Evolutionary conservation across 495 filamentous ascomycete species (phyloP).

Genomic region (Cercophora scortea): DNA sequence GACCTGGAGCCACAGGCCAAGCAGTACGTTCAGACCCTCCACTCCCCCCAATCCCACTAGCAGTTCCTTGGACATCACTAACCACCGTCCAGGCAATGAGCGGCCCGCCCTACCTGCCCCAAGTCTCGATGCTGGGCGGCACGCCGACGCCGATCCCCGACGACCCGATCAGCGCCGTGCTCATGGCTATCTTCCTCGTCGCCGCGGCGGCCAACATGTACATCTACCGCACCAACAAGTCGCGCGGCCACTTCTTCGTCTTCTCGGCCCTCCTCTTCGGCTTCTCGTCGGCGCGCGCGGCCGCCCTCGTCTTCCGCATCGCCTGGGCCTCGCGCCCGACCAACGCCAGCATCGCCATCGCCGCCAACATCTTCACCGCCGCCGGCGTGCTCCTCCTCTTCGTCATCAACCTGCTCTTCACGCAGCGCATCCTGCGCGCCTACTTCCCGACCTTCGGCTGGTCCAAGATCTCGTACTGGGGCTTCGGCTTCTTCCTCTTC

Average conservation of each 20-base stretch:
- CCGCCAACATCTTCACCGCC: slow-evolving; percentile 62
- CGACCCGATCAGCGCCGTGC: slow-evolving; percentile 53
- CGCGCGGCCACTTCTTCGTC: slow-evolving; percentile 57
- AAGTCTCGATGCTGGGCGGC: slow-evolving; percentile 48
- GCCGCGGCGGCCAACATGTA: slow-evolving; percentile 52
- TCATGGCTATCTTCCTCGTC: slow-evolving; percentile 57
- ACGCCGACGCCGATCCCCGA: slow-evolving; percentile 48
- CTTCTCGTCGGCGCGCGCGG: slow-evolving; percentile 66
- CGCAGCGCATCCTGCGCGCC: slow-evolving; percentile 66
- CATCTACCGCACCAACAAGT: slow-evolving; percentile 50
- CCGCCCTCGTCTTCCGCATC: slow-evolving; percentile 57
- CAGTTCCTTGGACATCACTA: too few relatives aligned
- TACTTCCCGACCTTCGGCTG: slow-evolving; percentile 61
- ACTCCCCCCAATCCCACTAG: too few relatives aligned
- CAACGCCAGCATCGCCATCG: slow-evolving; percentile 54
- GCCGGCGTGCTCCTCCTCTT: slow-evolving; percentile 71
- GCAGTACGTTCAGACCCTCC: too few relatives aligned
- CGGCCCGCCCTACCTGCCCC: slow-evolving; percentile 30
- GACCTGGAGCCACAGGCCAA: too few relatives aligned
- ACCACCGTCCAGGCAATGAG: slow-evolving; percentile 34
- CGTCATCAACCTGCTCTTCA: slow-evolving; percentile 69
- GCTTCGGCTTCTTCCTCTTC: slow-evolving; percentile 49
- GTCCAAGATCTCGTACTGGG: slow-evolving; percentile 36
- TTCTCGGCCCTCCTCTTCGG: slow-evolving; percentile 60
- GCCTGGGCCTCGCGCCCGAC: slow-evolving; percentile 40